Percentiles rank a stretch among this genome's conserved stretches.
Conservation (phyloP, 2,329 filamentous ascomycete species). For the Colletotrichum tropicicola region DNA sequence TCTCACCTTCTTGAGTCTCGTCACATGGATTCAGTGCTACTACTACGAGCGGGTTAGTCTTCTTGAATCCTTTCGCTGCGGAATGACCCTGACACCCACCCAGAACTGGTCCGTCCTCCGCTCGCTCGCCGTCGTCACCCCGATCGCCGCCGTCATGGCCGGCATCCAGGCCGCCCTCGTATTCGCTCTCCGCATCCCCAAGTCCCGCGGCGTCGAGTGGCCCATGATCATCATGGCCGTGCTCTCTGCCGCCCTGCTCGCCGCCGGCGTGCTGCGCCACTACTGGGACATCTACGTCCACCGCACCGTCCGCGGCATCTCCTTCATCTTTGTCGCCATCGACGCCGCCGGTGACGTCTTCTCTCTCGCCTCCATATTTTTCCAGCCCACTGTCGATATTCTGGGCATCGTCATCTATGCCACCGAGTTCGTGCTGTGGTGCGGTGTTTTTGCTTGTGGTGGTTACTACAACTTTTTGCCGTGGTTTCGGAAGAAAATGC, state of each 20-base stretch:
- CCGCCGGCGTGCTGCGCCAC: slow-evolving; percentile 72
- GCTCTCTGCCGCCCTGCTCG: slow-evolving; percentile 69
- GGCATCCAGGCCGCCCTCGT: slow-evolving; percentile 68
- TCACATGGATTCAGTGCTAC: slow-evolving; percentile 53
- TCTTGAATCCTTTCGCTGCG: background rate
- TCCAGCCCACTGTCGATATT: slow-evolving; percentile 65
- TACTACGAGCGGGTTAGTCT: slow-evolving; percentile 50
- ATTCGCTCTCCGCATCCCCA: slow-evolving; percentile 60
- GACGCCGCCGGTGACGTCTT: slow-evolving; percentile 76
- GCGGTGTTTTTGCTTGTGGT: slow-evolving; percentile 72
- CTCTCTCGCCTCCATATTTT: slow-evolving; percentile 71
- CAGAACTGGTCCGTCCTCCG: slow-evolving; percentile 62
- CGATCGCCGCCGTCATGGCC: slow-evolving; percentile 65
- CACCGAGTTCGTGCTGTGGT: slow-evolving; percentile 72
- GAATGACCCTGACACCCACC: background rate
- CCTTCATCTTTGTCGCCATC: slow-evolving; percentile 76
- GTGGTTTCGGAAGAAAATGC: slow-evolving; percentile 55
- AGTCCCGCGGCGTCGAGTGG: slow-evolving; percentile 59
- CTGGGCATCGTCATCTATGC: slow-evolving; percentile 74
- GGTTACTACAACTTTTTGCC: slow-evolving; percentile 71
- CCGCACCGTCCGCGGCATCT: slow-evolving; percentile 74
- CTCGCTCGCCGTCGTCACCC: slow-evolving; percentile 56
- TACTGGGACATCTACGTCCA: slow-evolving; percentile 76
- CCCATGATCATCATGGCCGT: slow-evolving; percentile 73
- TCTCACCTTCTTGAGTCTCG: slow-evolving; percentile 50